Base-by-base conservation (phyloP, 768 basidiomycete genomes). In the Gautieria morchelliformis region DNA sequence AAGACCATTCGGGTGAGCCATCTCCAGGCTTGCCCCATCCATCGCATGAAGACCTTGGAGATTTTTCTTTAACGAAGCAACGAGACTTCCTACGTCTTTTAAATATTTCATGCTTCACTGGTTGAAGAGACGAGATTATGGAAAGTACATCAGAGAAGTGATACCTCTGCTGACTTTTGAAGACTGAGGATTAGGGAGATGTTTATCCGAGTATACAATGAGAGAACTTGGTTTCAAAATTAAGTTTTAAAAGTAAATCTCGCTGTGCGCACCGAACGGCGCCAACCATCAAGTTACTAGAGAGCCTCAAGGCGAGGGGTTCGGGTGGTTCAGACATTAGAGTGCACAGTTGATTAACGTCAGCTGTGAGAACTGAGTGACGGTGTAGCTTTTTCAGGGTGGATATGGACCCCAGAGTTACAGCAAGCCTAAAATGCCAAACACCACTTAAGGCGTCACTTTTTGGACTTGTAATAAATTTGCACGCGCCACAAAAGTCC, bases 271-370 rank as follows among this genome's bases (percentile, higher is more conserved):
- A 92, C 92, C 92, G 82, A 20, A 87, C 89, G 39, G 86, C 93
- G 4, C 93, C 93, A 59, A 94, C 85, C 77, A 95, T 83, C 44
- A 95, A 71, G 66, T 91, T 92, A 58, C 90, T 91, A 10, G 92
- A 93, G 55, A 94, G 72, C 61, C 93, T 77, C 56, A 95, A 72
- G 2, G 93, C 92, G 35, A 95, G 76, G 40, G 93, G 93, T 62
- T 94, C 93, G 22, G 76, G 69, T n/a, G 93, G 93, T 63, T 87
- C 77, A 27, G 83, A 79, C 53, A 95, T 93, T 40, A 92, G 77
- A 39, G 76, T 79, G 67, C 93, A 95, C 65, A 94, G 70, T 68
- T 87, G 80, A 35, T 81, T 69, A 47, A 95, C 91, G 68, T 95
- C 85, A 37, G 91, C 89, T 3, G 81, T 84, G 63, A 90, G 73